Evolutionary conservation across 2,329 filamentous ascomycete genomes (phyloP).

Genomic region (Lachnellula hyalina): DNA sequence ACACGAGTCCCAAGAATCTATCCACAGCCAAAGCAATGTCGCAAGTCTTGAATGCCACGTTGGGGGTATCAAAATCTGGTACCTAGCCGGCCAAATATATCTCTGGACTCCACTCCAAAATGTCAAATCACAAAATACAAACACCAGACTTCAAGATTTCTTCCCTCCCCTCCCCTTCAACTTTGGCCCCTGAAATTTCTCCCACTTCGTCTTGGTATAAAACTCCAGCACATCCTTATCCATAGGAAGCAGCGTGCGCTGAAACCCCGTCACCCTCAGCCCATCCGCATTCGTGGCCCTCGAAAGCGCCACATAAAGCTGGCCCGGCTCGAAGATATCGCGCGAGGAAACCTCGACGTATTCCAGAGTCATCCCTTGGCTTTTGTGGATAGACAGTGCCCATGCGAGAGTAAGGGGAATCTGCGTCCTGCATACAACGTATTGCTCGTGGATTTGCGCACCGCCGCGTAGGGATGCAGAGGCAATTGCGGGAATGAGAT

Average conservation of each 20-base stretch:
- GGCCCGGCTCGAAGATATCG: constrained; percentile 25
- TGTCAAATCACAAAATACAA: neutral
- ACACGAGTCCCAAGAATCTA: too few relatives aligned
- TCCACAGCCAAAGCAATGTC: too few relatives aligned
- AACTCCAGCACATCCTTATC: constrained; percentile 25
- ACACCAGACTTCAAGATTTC: neutral
- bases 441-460: constrained; percentile 8
- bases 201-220: constrained; percentile 24
- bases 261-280: constrained; percentile 21
- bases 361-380: constrained; percentile 73
- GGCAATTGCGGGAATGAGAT: constrained; percentile 10
- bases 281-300: constrained; percentile 23
- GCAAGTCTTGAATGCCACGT: too few relatives aligned
- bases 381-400: constrained; percentile 96
- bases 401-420: constrained; percentile 84
- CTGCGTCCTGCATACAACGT: constrained; percentile 33
- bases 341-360: constrained; percentile 23
- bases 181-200: constrained; percentile 5
- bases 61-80: too few relatives aligned
- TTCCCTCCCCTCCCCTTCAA: neutral
- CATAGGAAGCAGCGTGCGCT: constrained; percentile 13
- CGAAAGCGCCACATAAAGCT: constrained; percentile 27
- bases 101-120: neutral
- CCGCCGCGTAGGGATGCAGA: constrained; percentile 6
- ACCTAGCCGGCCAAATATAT: too few relatives aligned